Conservation (phyloP, 192 early-diverging fungal species). For the Coemansia brasiliensis region DNA sequence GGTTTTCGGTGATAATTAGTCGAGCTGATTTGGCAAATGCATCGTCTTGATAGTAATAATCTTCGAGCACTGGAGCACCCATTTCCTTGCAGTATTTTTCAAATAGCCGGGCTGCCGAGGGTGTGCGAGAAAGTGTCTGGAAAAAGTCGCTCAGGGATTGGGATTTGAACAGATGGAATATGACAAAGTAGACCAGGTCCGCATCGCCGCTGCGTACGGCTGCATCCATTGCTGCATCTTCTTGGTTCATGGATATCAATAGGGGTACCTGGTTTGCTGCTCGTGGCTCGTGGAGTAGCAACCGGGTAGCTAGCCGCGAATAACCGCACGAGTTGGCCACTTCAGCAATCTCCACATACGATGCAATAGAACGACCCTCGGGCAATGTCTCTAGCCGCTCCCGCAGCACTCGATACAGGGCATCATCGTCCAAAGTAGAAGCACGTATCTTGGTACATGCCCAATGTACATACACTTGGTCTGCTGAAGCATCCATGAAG, state of each 20-base stretch:
- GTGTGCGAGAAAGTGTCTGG: constrained; percentile 75
- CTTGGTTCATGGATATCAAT: constrained; percentile 90
- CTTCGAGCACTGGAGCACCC: constrained; percentile 73
- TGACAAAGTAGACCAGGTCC: constrained; percentile 92
- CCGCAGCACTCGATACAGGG: constrained; percentile 74
- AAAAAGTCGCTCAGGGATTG: constrained; percentile 87
- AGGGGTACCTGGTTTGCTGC: constrained; percentile 94
- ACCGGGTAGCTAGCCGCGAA: constrained; percentile 71
- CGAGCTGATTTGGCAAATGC: constrained; percentile 61
- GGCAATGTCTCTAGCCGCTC: constrained; percentile 70
- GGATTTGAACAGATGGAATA: constrained; percentile 88
- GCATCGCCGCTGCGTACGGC: constrained; percentile 95
- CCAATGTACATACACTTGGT: constrained; percentile 92
- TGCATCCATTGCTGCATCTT: constrained; percentile 81
- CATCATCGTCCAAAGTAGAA: constrained; percentile 81
- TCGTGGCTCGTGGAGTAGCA: constrained; percentile 92
- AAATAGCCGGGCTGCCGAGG: constrained; percentile 79
- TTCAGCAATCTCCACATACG: constrained; percentile 90
- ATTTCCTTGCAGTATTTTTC: constrained; percentile 82
- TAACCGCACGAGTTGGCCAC: constrained; percentile 84
- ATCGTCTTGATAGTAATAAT: constrained; percentile 98
- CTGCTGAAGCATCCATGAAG: constrained; percentile 75
- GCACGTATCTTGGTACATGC: constrained; percentile 92
- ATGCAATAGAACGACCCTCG: constrained; percentile 21
- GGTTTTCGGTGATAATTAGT: constrained; percentile 57